Conservation (phyloP, 306 rosid species). For the Canavalia gladiata region DNA sequence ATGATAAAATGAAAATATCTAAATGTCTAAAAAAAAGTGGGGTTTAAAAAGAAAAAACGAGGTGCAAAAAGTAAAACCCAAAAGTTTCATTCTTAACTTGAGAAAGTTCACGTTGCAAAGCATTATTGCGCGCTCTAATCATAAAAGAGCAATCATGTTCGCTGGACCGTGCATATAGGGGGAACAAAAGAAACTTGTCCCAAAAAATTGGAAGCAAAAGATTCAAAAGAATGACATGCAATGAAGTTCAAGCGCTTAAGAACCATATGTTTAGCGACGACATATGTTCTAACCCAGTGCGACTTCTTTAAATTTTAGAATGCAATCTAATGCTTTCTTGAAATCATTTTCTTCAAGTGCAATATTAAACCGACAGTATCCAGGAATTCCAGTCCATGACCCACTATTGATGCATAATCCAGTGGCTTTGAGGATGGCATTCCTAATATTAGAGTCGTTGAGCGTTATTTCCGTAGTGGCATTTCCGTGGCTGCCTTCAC, state of each 20-base stretch:
- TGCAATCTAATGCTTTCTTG: constrained; percentile 80
- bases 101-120: constrained; percentile 25
- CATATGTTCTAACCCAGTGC: constrained; percentile 48
- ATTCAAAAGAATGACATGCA: constrained; percentile 2
- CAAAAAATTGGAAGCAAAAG: background rate
- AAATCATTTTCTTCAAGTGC: constrained; percentile 87
- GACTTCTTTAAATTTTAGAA: constrained; percentile 62
- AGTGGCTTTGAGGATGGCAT: constrained; percentile 70
- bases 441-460: constrained; percentile 79
- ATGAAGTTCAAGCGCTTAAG: background rate
- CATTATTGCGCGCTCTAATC: constrained; percentile 9
- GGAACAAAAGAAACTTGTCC: constrained; percentile 19
- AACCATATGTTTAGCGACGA: background rate
- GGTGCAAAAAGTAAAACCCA: too few relatives aligned
- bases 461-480: constrained; percentile 57
- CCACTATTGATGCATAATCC: constrained; percentile 95
- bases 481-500: constrained; percentile 49
- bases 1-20: too few relatives aligned
- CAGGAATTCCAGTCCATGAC: constrained; percentile 95
- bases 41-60: too few relatives aligned
- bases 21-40: too few relatives aligned
- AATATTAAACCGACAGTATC: constrained; percentile 87
- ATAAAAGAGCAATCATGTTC: constrained; percentile 1
- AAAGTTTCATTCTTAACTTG: constrained; percentile 6
- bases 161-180: constrained; percentile 15